Evolutionary conservation across 345 rosid genomes (phyloP), one percentile per base, ranked within the genome.

Genomic region (Acer negundo): DNA sequence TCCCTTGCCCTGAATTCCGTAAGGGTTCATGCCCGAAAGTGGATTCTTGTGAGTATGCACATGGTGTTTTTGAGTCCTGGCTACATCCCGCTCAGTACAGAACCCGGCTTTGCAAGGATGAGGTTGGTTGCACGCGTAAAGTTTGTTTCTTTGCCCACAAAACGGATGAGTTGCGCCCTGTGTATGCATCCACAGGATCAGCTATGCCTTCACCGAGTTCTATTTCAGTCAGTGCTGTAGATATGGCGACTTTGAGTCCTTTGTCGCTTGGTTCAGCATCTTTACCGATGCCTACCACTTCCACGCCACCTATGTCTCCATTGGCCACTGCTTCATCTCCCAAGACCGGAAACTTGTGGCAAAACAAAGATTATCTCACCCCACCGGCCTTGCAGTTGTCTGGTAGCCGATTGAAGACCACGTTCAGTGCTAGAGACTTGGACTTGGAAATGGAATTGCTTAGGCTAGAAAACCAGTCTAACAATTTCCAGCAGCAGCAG

Each of bases 21-120:
- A 96, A 92, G 84, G 98, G 99, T 1, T 75, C 97, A 23, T 96
- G 99, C 81, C 94, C 87, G 13, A 96, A 91, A 84, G 97, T 85
- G 12, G 99, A 96, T 85, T 81, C 90, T 12, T 96, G 99, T 17
- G 99, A 96, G 78, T 96, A 92, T 62, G 98, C 98, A 0, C 99
- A 96, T 11, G 99, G 99, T 55, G 93, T 96, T n/a, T 96, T 94
- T 63, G 99, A 96, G 87, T 92, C 97, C 28, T 96, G 99, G 99
- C 89, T 96, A 44, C 99, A 96, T 76, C 99, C 99, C 42, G 97
- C 98, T 0, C 99, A 96, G 78, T 96, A 96, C 74, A 82, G 97
- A 69, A 96, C 99, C 19, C 75, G 99, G 77, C 95, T 96, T 69
- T 96, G 99, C 89, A 96, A 96, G 89, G 98, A 96, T 20, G 99